Percentiles rank a stretch among this genome's conserved stretches.
Conservation (phyloP, 768 basidiomycete species). For the Naganishia randhawae region DNA sequence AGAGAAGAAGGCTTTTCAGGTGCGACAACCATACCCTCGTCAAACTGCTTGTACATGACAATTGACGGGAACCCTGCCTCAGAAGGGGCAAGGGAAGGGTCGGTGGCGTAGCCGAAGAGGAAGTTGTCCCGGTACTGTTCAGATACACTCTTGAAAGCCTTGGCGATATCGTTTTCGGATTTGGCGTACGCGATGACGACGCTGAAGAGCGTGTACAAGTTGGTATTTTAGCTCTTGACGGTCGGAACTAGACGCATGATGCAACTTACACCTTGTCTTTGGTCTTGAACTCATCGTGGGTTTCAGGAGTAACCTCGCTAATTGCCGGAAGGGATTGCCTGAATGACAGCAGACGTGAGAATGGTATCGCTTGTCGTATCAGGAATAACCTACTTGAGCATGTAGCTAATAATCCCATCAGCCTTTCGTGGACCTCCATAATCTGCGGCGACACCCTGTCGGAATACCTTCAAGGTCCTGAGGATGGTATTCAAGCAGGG, state of each 20-base stretch:
- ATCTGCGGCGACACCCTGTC: constrained; percentile 70
- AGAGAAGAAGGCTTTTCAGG: constrained; percentile 34
- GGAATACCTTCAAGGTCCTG: constrained; percentile 88
- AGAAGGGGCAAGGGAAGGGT: constrained; percentile 57
- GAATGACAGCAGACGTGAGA: constrained; percentile 30
- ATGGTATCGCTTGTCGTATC: background rate
- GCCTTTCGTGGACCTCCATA: constrained; percentile 87
- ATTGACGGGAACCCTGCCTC: constrained; percentile 66
- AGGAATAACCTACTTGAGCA: constrained; percentile 71
- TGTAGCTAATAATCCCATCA: constrained; percentile 93
- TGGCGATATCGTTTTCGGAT: constrained; percentile 66
- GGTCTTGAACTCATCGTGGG: constrained; percentile 77
- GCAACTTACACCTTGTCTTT: constrained; percentile 69
- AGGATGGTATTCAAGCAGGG: background rate
- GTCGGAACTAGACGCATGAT: no score
- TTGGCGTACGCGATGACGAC: constrained; percentile 81
- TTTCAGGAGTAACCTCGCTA: constrained; percentile 68
- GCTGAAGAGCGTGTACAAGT: constrained; percentile 32
- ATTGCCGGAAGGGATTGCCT: constrained; percentile 94
- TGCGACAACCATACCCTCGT: constrained; percentile 62
- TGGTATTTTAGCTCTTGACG: background rate
- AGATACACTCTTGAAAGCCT: constrained; percentile 74
- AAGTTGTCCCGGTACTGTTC: constrained; percentile 86
- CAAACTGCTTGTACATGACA: constrained; percentile 86
- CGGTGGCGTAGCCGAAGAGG: constrained; percentile 82